These are phyloP conservation scores for Pisolithus thermaeus DNA, from an alignment of 1,284 basidiomycete species.

Conservation along the genomic window DNA sequence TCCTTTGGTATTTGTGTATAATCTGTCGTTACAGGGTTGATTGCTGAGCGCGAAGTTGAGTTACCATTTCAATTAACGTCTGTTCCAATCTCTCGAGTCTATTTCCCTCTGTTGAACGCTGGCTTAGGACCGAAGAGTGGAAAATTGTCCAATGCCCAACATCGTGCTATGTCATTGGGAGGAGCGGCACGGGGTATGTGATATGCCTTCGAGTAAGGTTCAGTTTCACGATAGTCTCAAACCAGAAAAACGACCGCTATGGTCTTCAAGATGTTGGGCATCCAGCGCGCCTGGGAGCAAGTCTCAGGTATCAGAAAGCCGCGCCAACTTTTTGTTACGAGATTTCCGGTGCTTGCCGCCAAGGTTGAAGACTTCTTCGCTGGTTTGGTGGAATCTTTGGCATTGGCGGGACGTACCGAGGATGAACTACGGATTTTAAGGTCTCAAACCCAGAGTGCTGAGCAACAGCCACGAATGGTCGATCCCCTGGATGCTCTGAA, in stretches of 20 bases:
- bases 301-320: constrained; percentile 32
- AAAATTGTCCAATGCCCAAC: constrained; percentile 53
- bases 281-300: constrained; percentile 49
- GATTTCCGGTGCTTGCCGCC: constrained; percentile 56
- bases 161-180: constrained; percentile 65
- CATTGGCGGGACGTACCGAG: constrained; percentile 33
- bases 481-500: constrained; percentile 43
- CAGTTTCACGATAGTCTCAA: constrained; percentile 1
- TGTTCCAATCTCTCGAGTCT: constrained; percentile 24
- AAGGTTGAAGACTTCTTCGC: constrained; percentile 66
- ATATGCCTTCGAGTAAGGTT: background rate
- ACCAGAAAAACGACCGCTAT: constrained; percentile 71
- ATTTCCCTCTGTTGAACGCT: background rate
- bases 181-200: constrained; percentile 65
- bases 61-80: constrained; percentile 54
- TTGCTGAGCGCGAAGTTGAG: constrained; percentile 13
- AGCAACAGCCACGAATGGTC: constrained; percentile 25
- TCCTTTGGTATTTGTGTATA: background rate
- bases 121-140: constrained; percentile 47
- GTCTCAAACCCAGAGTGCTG: background rate
- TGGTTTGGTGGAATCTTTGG: constrained; percentile 46
- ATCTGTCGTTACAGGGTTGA: background rate
- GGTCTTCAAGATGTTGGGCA: constrained; percentile 66
- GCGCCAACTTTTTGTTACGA: constrained; percentile 71
- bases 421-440: constrained; percentile 32